Base-by-base conservation (phyloP, 306 rosid species). In the Parietaria judaica region DNA sequence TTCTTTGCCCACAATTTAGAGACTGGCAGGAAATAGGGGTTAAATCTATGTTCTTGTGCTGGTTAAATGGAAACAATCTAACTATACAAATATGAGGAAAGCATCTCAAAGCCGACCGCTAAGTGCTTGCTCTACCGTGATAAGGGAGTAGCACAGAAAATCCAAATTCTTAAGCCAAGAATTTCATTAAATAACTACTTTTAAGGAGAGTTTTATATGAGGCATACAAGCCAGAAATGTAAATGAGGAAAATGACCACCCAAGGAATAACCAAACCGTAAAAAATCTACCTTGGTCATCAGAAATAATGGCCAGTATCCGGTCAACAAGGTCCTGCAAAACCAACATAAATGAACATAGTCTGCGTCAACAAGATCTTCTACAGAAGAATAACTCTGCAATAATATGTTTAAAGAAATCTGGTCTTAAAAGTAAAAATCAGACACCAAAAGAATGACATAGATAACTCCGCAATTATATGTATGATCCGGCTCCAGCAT, bases 271-370 rank as follows among this genome's bases (percentile, higher is more conserved):
- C 6, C 31, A 34, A 58, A 60, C 38, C 41, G 54, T 50, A 34
- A 51, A 52, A 66, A 38, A 36, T 51, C 72, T 81, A 88, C 99
- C 95, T 82, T 84, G 89, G 7, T 84, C 97, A 54, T 92, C 95
- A 50, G 95, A 77, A 73, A 92, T 70, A 73, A 88, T 60, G 66
- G 80, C 64, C 54, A 88, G 75, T 73, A 92, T 86, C 69, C 97
- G 83, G 44, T 88, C 88, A 71, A 82, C 83, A 66, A 92, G 96
- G 79, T 88, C 99, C 99, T 92, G 70, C 80, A 77, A 17, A 58
- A 67, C 52, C 76, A 69, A 54, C 39, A 68, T 38, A 46, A 35
- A 68, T 49, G 54, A 64, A 64, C 14, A 69, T 36, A 47, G 43
- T 31, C 65, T 37, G 45, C 10, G 6, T 69, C 39, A 11, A 49